Evolutionary conservation across 108 stramenopile species (phyloP), one percentile per base, ranked within the genome.

Genomic region (Cyclotella baltica): DNA sequence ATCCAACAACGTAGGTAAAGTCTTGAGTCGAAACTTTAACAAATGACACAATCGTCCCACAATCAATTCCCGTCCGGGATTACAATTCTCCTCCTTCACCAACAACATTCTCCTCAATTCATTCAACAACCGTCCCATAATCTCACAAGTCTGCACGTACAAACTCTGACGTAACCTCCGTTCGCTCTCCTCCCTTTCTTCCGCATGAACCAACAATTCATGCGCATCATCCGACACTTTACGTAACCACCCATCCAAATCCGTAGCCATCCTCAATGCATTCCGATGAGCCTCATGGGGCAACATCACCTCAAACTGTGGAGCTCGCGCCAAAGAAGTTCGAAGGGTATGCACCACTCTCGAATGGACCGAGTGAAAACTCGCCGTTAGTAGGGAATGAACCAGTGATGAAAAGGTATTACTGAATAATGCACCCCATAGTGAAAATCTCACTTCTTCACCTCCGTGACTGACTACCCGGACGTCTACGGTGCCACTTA

Each of bases 111-210:
- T 83, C 13, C 95, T 84, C 29, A 96, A 81, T 76, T 96, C 95
- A 61, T 85, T 90, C 53, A 96, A 73, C 35, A 96, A 59, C 2
- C 95, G 86, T 20, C 93, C 95, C 88, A 96, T 88, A 73, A 94
- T 96, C 74, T 96, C 95, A 63, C 93, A 96, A 2, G 95, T 94
- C 75, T 96, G 95, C 38, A 96, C 95, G 55, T 94, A 96, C 36
- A 96, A 66, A 61, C 92, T 92, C 75, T 93, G 92, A 9, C 89
- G 72, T 31, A 96, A 73, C 28, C 93, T 81, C 8, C 90, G 85
- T 62, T 94, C 93, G 65, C 88, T 89, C 83, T 94, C 95, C 70
- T 86, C 95, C 33, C 95, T 75, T 57, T 96, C 95, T 76, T 96
- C 95, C 3, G 95, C 95, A 69, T 96, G 95, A 18, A 96, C 93